Evolutionary conservation across 2,329 filamentous ascomycete genomes (phyloP), one percentile per base, ranked within the genome.

Genomic region (Plectosphaerella plurivora): DNA sequence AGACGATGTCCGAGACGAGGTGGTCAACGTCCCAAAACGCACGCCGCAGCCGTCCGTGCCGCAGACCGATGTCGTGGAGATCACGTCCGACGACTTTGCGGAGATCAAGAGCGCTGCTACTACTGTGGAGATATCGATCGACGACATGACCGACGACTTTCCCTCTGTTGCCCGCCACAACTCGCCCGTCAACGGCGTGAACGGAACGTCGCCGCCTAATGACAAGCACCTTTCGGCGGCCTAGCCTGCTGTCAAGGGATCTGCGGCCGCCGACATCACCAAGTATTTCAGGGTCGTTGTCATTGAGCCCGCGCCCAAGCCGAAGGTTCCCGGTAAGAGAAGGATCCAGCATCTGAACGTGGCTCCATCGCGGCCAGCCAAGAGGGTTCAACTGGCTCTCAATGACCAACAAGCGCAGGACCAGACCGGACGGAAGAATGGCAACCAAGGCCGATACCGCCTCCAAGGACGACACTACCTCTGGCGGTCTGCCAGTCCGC

Each of bases 1-100:
- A 44, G 87, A 88, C 50, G 73, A 82, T 35, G 72, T 81, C 60
- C 85, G 84, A 61, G 74, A 83, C 45, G 68, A 81, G 7, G 68
- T 76, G 46, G 76, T 80, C 22, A 68, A 72, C 47, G 71, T 78
- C 2, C 76, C 76, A 7, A 18, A 15, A 4, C 37, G 2, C 37
- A n/a, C 37, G 12, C 28, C 33, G n/a, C 35, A 33, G 28, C n/a
- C 24, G 8, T 5, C 9, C 33, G 20, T 8, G 16, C 7, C 46
- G 22, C 46, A 11, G 28, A 48, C 24, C 28, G 45, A 14, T 5
- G 45, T 15, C 20, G 16, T 22, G 18, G 41, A 44, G 20, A 24
- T 15, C 44, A 25, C 44, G 44, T 15, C 20, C n/a, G 20, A 25
- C 22, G 28, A 33, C 28, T 10, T 33, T 12, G 11, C 28, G 28